Evolutionary conservation across 2,329 filamentous ascomycete species (phyloP), one percentile per base, ranked within the genome.

Genomic region (Chrysoporthe deuterocubensis): DNA sequence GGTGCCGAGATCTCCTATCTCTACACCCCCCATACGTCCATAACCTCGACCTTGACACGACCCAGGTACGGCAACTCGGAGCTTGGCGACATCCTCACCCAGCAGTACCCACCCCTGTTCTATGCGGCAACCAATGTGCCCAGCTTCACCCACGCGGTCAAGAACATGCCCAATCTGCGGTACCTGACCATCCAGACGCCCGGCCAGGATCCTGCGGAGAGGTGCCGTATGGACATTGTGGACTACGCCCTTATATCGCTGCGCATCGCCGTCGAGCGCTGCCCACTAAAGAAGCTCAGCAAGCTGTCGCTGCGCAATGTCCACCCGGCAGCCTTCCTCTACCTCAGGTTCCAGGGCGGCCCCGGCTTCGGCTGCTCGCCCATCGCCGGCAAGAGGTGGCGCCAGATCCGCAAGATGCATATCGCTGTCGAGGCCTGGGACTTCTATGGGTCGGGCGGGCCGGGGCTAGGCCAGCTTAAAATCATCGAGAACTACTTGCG

Each of bases 171-270:
- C n/a, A n/a, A n/a, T n/a, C n/a, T n/a, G n/a, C n/a, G n/a, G n/a
- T n/a, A n/a, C n/a, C n/a, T n/a, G n/a, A n/a, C n/a, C n/a, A n/a
- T n/a, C n/a, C n/a, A n/a, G n/a, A n/a, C n/a, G n/a, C n/a, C n/a
- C n/a, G 90, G 88, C 48, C 91, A 94, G 77, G 83, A 89, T 68
- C 82, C 88, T 18, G 81, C 84, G 50, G 89, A 93, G 76, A 84
- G 90, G 58, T 93, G 94, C 76, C 87, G 92, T 46, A 87, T 92
- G 60, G 90, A 89, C 77, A 89, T 90, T 62, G 92, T 97, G 69
- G 94, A 97, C 83, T 97, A 96, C 75, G 93, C 93, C 4, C 88
- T 97, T 69, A 93, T 96, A 76, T 96, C 92, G 71, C 81, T 97
- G 65, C 90, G 93, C 71, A 93, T 97, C 71, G 91, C 94, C 13